Base-by-base conservation (phyloP, 2,329 filamentous ascomycete genomes). In the Zarea fungicola region DNA sequence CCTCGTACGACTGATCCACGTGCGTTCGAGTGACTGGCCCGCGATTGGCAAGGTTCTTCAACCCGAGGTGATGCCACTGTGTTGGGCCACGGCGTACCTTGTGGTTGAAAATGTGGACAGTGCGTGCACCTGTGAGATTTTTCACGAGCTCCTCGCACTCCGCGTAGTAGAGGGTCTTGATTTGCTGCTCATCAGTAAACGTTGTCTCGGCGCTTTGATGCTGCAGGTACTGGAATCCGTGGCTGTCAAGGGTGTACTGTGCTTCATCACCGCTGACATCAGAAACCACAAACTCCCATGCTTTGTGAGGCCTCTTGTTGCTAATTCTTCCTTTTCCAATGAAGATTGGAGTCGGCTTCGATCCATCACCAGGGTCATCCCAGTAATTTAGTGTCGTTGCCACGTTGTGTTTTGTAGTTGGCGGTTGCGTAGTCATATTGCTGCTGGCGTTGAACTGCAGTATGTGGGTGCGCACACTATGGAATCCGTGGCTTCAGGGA, bases 91-190 rank as follows among this genome's bases (percentile, higher is more conserved):
- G 62, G 29, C 87, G 80, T 55, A 88, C 81, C 10, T 85, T 89
- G 65, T 89, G 83, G 65, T 89, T 85, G 68, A 89, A 89, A 49
- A 89, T 66, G 47, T 85, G 67, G 8, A 89, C 71, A n/a, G 75
- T 72, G 11, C 58, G 52, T n/a, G 83, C 75, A 4, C 79, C 77
- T 21, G 82, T 84, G 2, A 64, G 72, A 2, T 79, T 73, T 46
- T 82, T 84, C 0, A 91, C 60, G 22, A 91, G 66, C 44, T 78
- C 65, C 63, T 84, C 81, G 19, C 87, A 79, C 62, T 91, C 86
- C 0, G 81, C 78, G 64, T 91, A 92, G 68, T 91, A 92, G 22
- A 74, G 67, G 1, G 66, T 56, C 57, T 78, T 71, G 58, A 92
- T 83, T 22, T 72, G 68, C 3, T 76, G 73, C 43, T 85, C 80